phyloP scores from a whole-genome alignment of 805 yeast genomes.

The Cyberlindnera meyerae region DNA sequence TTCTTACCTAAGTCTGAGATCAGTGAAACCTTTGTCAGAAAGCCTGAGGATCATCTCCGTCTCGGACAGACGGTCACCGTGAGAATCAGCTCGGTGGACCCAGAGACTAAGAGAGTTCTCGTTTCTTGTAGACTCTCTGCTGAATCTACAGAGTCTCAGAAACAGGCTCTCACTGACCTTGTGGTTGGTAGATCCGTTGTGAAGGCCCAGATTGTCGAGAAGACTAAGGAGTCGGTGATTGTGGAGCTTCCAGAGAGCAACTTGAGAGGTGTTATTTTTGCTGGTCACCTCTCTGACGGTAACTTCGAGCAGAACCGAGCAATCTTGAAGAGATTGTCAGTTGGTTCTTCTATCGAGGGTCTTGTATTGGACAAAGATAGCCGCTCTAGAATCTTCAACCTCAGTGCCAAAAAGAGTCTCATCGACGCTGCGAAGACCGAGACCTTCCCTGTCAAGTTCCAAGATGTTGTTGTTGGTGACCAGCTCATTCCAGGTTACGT shows the following conservation, averaged over 20 bases:
- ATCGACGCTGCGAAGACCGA: conserved; percentile 54
- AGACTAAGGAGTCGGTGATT: conserved; percentile 65
- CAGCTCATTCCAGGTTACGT: conserved; percentile 65
- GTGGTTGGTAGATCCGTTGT: conserved; percentile 60
- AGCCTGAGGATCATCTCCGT: conserved; percentile 72
- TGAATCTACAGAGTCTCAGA: conserved; percentile 41
- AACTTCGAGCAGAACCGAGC: conserved; percentile 70
- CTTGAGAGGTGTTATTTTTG: conserved; percentile 64
- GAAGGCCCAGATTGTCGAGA: conserved; percentile 61
- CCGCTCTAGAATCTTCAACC: conserved; percentile 53
- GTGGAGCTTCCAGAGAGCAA: conserved; percentile 48
- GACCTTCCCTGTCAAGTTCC: conserved; percentile 52
- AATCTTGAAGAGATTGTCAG: conserved; percentile 51
- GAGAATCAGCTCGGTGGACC: conserved; percentile 54
- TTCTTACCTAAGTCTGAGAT: conserved; percentile 85
- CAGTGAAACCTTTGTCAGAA: conserved; percentile 77
- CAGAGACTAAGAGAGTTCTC: conserved; percentile 46
- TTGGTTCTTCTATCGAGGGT: conserved; percentile 57
- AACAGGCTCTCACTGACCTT: conserved; percentile 43
- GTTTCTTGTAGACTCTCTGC: conserved; percentile 73
- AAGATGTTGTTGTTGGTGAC: conserved; percentile 49
- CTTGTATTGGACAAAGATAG: conserved; percentile 64
- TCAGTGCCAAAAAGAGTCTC: conserved; percentile 62
- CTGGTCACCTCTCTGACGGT: conserved; percentile 75
- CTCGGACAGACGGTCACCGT: conserved; percentile 82